Conservation (phyloP, 148 eudicot species). For the Chenopodium berlandieri region DNA sequence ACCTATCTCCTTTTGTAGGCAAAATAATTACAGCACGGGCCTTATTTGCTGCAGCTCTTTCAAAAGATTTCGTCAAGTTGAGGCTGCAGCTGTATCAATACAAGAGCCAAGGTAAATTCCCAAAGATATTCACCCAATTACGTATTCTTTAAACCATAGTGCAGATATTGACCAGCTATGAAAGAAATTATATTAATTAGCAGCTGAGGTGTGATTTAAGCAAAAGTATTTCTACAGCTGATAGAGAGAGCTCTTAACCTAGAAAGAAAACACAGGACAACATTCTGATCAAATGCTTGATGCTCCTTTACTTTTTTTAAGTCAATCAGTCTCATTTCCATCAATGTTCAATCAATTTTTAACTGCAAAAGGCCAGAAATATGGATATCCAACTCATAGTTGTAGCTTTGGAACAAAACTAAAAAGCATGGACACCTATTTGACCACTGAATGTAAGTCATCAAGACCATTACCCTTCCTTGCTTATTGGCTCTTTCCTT, state of each 20-base stretch:
- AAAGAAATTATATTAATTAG: neutral
- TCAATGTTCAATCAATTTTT: neutral
- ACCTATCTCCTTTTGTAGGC: slow-evolving; percentile 89
- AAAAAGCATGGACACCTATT: neutral
- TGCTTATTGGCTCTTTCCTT: too few relatives aligned
- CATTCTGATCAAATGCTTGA: neutral
- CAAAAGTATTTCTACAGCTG: neutral
- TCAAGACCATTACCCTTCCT: too few relatives aligned
- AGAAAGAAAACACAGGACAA: neutral
- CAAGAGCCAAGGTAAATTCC: slow-evolving; percentile 30
- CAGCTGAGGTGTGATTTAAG: neutral
- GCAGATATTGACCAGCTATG: neutral
- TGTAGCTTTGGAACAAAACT: neutral
- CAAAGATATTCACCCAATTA: neutral
- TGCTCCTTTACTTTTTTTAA: neutral
- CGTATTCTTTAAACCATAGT: neutral
- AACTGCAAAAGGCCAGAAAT: neutral
- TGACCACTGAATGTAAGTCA: neutral
- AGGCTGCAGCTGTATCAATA: slow-evolving; percentile 71
- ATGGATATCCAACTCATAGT: neutral
- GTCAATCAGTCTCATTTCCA: neutral
- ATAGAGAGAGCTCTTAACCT: neutral
- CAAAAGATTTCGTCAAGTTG: slow-evolving; percentile 80
- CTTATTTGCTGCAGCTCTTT: slow-evolving; percentile 92
- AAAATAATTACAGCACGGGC: slow-evolving; percentile 88